Evolutionary conservation across 2,329 filamentous ascomycete genomes (phyloP), one percentile per base, ranked within the genome.

Genomic region (Penicillium sp.): DNA sequence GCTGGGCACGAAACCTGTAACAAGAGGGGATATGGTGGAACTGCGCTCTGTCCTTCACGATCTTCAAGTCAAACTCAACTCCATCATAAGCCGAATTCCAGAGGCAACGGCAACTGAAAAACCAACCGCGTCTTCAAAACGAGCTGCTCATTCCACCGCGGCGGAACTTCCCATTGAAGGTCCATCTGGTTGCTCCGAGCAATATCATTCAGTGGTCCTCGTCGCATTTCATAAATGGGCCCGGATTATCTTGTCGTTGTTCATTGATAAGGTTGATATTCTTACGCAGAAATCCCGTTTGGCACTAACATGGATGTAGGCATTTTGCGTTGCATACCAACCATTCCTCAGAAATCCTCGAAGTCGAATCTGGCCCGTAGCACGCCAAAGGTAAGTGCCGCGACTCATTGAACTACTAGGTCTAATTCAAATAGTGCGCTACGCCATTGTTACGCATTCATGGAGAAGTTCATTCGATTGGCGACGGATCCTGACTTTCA

Each of bases 271-370:
- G 67, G 71, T 79, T 31, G 21, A 60, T 25, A 15, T 48, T 13
- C 10, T 29, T 15, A 13, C 15, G 5, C 8, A 13, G 2, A 35
- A 25, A 2, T n/a, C 13, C 17, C 6, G 17, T 29, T 7, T 27
- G 38, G 4, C 12, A n/a, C 27, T 53, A 19, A 50, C 23, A n/a
- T 54, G 68, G 19, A 8, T n/a, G 5, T 33, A 77, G 74, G 75
- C 76, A 10, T 78, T 76, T 49, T 79, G 78, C 58, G 75, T 80
- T 53, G 76, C 77, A 17, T 81, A 80, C 57, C 78, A 79, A 57
- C 78, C 78, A 5, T 80, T 80, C 42, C 66, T 81, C 19, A 80
- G 80, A 59, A 80, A 80, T 54, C 75, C 75, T 15, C 78, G 75
- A 56, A 80, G 77, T 63, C 75, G 77, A 31, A 73, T 81, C 19